Conservation (phyloP, 2,329 filamentous ascomycete species). For the Beauveria australis region DNA sequence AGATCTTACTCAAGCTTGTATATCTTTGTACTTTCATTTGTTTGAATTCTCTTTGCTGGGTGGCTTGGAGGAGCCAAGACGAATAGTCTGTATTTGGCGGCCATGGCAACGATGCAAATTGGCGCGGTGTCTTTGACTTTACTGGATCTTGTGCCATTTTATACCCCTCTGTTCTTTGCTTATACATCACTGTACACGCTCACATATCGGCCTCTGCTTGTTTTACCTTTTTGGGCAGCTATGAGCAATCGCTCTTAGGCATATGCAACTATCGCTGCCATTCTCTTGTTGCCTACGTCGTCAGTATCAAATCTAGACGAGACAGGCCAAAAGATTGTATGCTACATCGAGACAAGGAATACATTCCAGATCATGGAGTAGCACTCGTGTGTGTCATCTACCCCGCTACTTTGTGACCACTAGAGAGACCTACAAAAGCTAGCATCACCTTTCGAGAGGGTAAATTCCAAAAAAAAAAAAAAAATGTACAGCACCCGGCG, state of each 20-base stretch:
- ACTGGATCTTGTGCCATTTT: background rate
- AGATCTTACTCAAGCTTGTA: background rate
- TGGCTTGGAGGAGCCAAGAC: background rate
- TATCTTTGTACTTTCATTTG: background rate
- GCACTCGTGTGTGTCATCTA: no score
- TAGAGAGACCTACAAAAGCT: no score
- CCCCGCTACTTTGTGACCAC: no score
- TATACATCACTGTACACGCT: background rate
- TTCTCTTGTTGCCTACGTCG: background rate
- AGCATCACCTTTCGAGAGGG: no score
- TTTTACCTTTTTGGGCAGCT: background rate
- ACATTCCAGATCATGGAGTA: background rate
- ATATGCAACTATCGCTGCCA: background rate
- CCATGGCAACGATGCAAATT: background rate
- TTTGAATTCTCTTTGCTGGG: background rate
- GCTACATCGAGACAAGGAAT: background rate
- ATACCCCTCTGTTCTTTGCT: constrained; percentile 6
- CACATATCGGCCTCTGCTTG: background rate
- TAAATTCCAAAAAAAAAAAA: no score
- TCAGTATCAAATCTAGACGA: background rate
- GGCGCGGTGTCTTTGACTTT: background rate
- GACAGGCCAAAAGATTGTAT: background rate
- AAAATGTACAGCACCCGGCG: no score
- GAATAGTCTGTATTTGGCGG: background rate
- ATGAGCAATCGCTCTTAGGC: background rate